Evolutionary conservation across 176 grass and related monocot genomes (phyloP), one percentile per base, ranked within the genome.

Genomic region (Oryza coarctata): DNA sequence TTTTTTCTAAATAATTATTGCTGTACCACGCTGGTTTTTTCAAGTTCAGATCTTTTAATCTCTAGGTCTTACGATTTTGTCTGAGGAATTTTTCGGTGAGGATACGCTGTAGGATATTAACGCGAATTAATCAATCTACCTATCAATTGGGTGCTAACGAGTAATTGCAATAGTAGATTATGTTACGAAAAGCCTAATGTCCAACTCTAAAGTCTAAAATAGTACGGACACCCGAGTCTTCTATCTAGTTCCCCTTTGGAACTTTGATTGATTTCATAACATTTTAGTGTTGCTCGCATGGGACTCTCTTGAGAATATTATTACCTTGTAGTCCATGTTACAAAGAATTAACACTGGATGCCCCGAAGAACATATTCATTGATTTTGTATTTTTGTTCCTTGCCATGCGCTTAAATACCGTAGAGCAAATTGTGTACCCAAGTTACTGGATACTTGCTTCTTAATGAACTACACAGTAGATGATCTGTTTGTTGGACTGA

Each of bases 1-100:
- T 49, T 72, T 73, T 4, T 6, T 43, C 0, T 22, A 50, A 73
- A 63, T 27, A 18, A 18, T 23, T 38, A 44, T 58, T 29, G 28
- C 27, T 74, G 45, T 79, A 79, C 61, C 28, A 12, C 55, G 30
- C 15, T 79, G 58, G 63, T 35, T 73, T 83, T 55, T 71, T 77
- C 18, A 65, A 27, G 20, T 73, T 65, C 74, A 12, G 34, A 22
- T 65, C 11, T 50, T 61, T 66, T 47, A 27, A 67, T 45, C 33
- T 71, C 34, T 3, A 69, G 63, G 27, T 43, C 8, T 80, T 60
- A 1, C 18, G 45, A 63, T 12, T 61, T 61, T 73, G 26, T 30
- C 9, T 14, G 47, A 71, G 1, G 33, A 29, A 29, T 22, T 82
- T 81, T 30, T 35, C 39, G 8, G 28, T 0, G 1, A 31, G 12